Evolutionary conservation across 2,329 filamentous ascomycete species (phyloP), one percentile per base, ranked within the genome.

Genomic region (Apiospora marii): DNA sequence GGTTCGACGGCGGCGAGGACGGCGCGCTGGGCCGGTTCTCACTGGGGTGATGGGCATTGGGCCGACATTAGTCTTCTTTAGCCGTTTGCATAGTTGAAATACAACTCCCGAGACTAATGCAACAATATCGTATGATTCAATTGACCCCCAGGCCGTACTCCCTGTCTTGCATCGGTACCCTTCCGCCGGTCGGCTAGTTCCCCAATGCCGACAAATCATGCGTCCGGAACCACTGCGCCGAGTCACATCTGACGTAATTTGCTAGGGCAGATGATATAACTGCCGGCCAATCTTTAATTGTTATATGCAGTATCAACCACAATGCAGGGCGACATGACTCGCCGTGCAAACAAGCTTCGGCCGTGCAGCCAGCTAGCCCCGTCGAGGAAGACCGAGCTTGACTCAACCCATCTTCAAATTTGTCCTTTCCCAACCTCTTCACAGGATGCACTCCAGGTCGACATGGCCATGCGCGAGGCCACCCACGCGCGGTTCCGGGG

Each of bases 1-100:
- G 67, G 24, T 69, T 49, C 10, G 43, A 49, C 34, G 67, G 67
- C 14, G 67, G 44, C 24, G 67, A 49, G 14, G 67, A 69, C 12
- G 67, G 67, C 3, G 67, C 67, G 41, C 24, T 49, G 30, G 22
- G 51, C 19, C 24, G 41, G 0, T 69, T 37, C 41, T 51, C 41
- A 6, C 68, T 49, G 3, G 68, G 34, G 7, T 48, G 3, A 24
- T 41, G n/a, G 48, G n/a, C n/a, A n/a, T 6, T 4, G 10, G 24
- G 24, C 24, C 12, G n/a, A n/a, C n/a, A 51, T 30, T 2, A 8
- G 46, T 10, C n/a, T n/a, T n/a, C n/a, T n/a, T n/a, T n/a, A n/a
- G n/a, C n/a, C n/a, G n/a, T n/a, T n/a, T n/a, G n/a, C 27, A 30
- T 30, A 30, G 27, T 30, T 30, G 27, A 30, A 30, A 30, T 30